phyloP scores from a whole-genome alignment of 345 rosid species.

The Clausena lansium region DNA sequence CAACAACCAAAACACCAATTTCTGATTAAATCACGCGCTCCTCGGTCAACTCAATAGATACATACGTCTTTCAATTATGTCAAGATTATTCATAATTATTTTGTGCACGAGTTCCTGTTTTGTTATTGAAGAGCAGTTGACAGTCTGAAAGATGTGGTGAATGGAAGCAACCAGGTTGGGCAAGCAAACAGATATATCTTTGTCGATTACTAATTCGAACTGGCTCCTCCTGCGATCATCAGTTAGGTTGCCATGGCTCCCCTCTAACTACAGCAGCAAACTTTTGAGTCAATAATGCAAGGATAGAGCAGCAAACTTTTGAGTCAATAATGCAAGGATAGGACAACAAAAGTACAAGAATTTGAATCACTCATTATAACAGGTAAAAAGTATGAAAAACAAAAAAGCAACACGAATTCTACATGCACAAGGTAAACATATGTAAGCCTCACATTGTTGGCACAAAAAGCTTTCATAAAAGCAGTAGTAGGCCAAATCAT shows the following conservation, averaged over 20 bases:
- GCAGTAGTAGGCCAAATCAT: background rate
- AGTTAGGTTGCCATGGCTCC: background rate
- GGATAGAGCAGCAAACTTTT: background rate
- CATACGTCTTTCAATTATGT: constrained; percentile 41
- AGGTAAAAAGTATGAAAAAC: constrained; percentile 4
- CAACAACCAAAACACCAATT: background rate
- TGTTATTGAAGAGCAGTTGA: constrained; percentile 39
- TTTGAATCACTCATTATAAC: background rate
- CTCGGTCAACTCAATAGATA: background rate
- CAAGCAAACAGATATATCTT: constrained; percentile 28
- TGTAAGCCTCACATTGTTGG: background rate
- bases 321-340: background rate
- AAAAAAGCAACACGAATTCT: background rate
- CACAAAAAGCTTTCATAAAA: background rate
- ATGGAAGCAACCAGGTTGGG: constrained; percentile 39
- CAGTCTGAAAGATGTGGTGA: constrained; percentile 32
- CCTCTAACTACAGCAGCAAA: constrained; percentile 14
- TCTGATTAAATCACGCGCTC: background rate
- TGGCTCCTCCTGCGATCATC: constrained; percentile 8
- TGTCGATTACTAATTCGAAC: background rate
- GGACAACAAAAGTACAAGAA: background rate
- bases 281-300: background rate
- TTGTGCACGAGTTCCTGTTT: constrained; percentile 55
- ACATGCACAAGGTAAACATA: background rate
- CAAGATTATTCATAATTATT: constrained; percentile 39